Evolutionary conservation across 306 rosid species (phyloP).

Genomic region (Parietaria judaica): DNA sequence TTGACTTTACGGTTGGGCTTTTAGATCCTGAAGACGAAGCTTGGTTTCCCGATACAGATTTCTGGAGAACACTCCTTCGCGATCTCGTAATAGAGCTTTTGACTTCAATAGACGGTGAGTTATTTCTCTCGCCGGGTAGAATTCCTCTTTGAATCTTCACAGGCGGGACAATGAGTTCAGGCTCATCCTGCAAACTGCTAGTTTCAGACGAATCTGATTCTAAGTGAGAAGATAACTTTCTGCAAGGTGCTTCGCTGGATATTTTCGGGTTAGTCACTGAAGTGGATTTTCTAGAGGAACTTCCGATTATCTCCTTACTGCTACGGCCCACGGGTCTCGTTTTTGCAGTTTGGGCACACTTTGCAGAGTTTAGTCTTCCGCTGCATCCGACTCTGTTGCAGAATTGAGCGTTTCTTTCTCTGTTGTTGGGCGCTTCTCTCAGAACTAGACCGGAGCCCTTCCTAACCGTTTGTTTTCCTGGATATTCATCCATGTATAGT

Average conservation of each 20-base stretch:
- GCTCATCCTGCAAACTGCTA: conserved; percentile 66
- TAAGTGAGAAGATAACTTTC: conserved; percentile 38
- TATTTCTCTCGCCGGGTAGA: conserved; percentile 27
- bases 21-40: conserved; percentile 35
- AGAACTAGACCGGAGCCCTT: conserved; percentile 54
- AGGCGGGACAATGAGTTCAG: conserved; percentile 38
- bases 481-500: conserved; percentile 66
- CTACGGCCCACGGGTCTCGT: conserved; percentile 47
- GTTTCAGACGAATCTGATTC: conserved; percentile 78
- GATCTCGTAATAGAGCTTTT: conserved; percentile 67
- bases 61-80: conserved; percentile 45
- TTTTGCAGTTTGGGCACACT: conserved; percentile 48
- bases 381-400: conserved; percentile 73
- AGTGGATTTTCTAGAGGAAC: conserved; percentile 54
- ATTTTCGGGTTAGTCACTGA: conserved; percentile 44
- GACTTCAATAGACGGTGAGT: conserved; percentile 37
- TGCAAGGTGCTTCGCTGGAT: conserved; percentile 36
- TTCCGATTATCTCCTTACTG: conserved; percentile 71
- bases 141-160: conserved; percentile 46
- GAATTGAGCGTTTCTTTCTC: conserved; percentile 56
- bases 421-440: conserved; percentile 55
- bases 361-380: conserved; percentile 55
- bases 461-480: conserved; percentile 64
- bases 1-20: conserved; percentile 32
- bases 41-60: conserved; percentile 44